Percentiles rank a stretch among this genome's conserved stretches.
These are phyloP conservation scores for Dryas drummondii DNA, from an alignment of 306 rosid genomes.

Conservation along the genomic window DNA sequence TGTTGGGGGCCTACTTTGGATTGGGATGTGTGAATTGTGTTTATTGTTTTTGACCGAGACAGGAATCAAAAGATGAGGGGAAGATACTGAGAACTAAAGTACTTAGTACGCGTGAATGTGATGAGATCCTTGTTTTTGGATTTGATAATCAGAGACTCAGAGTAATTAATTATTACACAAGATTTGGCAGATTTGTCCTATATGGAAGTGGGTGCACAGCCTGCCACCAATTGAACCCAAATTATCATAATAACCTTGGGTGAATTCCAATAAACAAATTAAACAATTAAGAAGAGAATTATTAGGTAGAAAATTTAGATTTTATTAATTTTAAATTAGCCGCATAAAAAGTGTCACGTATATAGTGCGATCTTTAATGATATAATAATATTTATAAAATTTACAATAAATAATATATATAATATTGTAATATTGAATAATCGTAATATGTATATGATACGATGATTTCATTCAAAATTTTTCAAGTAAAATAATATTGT, in stretches of 20 bases:
- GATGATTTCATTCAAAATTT: too few relatives aligned
- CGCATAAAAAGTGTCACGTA: too few relatives aligned
- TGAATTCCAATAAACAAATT: background rate
- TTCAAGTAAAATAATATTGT: too few relatives aligned
- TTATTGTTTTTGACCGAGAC: slow-evolving; percentile 16
- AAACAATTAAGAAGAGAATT: too few relatives aligned
- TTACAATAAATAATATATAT: too few relatives aligned
- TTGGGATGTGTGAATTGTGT: slow-evolving; percentile 9
- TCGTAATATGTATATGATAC: too few relatives aligned
- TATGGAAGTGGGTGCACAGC: slow-evolving; percentile 26
- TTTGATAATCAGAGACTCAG: slow-evolving; percentile 16
- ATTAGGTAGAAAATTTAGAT: too few relatives aligned
- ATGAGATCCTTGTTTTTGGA: slow-evolving; percentile 39
- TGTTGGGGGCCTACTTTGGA: slow-evolving; percentile 17
- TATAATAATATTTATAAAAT: too few relatives aligned
- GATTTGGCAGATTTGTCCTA: slow-evolving; percentile 54
- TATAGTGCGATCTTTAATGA: too few relatives aligned
- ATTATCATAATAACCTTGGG: slow-evolving; percentile 15
- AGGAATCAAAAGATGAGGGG: slow-evolving; percentile 28
- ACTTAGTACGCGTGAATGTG: slow-evolving; percentile 13
- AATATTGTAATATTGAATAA: too few relatives aligned
- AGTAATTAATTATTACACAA: slow-evolving; percentile 25
- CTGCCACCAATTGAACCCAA: slow-evolving; percentile 7
- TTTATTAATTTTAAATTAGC: too few relatives aligned
- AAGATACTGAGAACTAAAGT: slow-evolving; percentile 27